Conservation (phyloP, 495 filamentous ascomycete species). For the Penicillium maclennaniae region DNA sequence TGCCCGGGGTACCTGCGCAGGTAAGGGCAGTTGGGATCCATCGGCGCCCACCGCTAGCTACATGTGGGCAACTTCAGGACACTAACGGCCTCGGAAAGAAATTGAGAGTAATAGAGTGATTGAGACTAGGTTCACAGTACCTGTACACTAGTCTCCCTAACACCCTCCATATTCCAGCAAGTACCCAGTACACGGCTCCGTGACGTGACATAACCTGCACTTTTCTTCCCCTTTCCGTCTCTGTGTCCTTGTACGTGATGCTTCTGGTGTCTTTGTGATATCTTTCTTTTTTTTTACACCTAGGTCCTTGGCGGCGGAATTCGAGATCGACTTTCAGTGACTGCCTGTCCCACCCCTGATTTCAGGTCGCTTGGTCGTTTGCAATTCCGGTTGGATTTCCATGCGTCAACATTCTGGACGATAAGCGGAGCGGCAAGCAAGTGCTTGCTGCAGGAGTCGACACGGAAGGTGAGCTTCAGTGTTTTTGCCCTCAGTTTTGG, state of each 20-base stretch:
- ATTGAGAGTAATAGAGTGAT: background rate
- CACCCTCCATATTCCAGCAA: background rate
- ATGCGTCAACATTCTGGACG: conserved; percentile 52
- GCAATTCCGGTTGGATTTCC: conserved; percentile 36
- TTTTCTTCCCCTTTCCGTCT: conserved; percentile 16
- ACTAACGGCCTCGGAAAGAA: background rate
- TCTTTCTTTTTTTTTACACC: conserved; percentile 2
- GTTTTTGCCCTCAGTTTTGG: background rate
- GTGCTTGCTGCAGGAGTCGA: conserved; percentile 53
- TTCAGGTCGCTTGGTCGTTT: conserved; percentile 30
- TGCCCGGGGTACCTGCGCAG: conserved; percentile 17
- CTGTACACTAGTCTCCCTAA: background rate
- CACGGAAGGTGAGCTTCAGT: conserved; percentile 43
- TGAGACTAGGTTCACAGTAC: background rate
- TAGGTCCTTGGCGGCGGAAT: background rate
- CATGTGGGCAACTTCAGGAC: conserved; percentile 3
- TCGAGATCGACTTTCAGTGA: background rate
- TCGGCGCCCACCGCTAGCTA: conserved; percentile 3
- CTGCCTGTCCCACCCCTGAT: conserved; percentile 13
- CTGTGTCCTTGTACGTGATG: conserved; percentile 9
- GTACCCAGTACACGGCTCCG: conserved; percentile 2
- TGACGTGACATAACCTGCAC: conserved; percentile 16
- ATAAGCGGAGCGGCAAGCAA: conserved; percentile 53
- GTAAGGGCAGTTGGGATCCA: conserved; percentile 7
- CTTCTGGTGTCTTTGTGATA: conserved; percentile 6